Evolutionary conservation across 129 eudicot genomes (phyloP).

Genomic region (Ambrosia trifida): DNA sequence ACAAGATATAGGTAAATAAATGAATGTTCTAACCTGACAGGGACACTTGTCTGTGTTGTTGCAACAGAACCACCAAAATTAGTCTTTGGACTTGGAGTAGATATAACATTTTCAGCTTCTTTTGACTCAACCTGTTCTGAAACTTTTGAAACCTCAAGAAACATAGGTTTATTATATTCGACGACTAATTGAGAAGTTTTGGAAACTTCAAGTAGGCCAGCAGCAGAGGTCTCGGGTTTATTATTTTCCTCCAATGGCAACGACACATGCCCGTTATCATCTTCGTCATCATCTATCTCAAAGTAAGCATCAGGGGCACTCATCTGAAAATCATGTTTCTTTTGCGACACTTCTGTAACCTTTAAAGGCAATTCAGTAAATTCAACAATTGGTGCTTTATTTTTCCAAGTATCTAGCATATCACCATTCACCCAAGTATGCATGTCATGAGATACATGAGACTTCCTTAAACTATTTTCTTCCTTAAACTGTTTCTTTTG

Average conservation of each 20-base stretch:
- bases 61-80: no score
- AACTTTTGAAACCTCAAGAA: conserved; percentile 30
- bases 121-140: conserved; percentile 31
- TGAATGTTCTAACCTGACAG: no score
- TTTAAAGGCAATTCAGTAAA: conserved; percentile 29
- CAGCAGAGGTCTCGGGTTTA: conserved; percentile 28
- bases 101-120: conserved; percentile 20
- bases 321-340: conserved; percentile 65
- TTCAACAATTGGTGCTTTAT: conserved; percentile 15
- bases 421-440: conserved; percentile 31
- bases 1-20: no score
- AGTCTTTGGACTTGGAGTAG: no score
- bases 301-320: conserved; percentile 61
- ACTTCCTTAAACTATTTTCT: conserved; percentile 17
- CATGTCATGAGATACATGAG: conserved; percentile 24
- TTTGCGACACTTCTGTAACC: conserved; percentile 35
- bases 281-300: conserved; percentile 40
- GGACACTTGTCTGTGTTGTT: no score
- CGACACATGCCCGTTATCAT: conserved; percentile 45
- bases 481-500: conserved; percentile 23
- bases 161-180: no score
- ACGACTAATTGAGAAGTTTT: no score
- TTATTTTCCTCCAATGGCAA: conserved; percentile 16
- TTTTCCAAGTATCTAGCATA: conserved; percentile 29
- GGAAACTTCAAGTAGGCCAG: conserved; percentile 21